A percentile compares a stretch with the other conserved stretches of the same genome.
phyloP scores from a whole-genome alignment of 2,329 filamentous ascomycete genomes.

The Arthrobotrys pseudoclavata region DNA sequence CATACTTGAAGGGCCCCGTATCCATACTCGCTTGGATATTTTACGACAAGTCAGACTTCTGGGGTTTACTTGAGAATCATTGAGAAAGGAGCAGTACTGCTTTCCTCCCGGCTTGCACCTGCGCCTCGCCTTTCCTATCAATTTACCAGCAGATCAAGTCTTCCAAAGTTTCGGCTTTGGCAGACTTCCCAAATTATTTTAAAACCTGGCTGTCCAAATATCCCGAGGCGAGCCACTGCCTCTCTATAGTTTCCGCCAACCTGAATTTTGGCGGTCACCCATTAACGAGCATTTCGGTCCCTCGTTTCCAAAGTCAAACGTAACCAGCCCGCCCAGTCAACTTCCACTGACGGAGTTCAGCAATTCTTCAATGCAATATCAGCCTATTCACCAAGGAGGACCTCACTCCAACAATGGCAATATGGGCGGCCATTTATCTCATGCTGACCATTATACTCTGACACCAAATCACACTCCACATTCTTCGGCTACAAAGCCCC shows the following conservation, averaged over 20 bases:
- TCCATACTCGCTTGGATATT: background rate
- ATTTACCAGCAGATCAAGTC: conserved; percentile 39
- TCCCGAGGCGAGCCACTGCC: conserved; percentile 58
- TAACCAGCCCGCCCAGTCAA: conserved; percentile 55
- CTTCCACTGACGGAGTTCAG: conserved; percentile 56
- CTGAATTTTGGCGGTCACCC: conserved; percentile 59
- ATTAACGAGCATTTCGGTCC: conserved; percentile 58
- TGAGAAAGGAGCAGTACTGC: conserved; percentile 23
- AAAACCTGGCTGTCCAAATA: conserved; percentile 61
- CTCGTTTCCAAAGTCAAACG: conserved; percentile 54
- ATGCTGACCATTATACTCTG: conserved; percentile 56
- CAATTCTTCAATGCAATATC: conserved; percentile 58
- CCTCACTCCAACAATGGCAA: conserved; percentile 56
- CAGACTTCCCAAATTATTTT: conserved; percentile 52
- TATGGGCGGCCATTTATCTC: conserved; percentile 54
- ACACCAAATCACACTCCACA: conserved; percentile 57
- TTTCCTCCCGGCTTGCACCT: conserved; percentile 48
- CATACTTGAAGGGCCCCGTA: conserved; percentile 10
- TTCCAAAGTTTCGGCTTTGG: conserved; percentile 61
- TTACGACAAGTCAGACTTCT: background rate
- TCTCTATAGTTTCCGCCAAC: conserved; percentile 59
- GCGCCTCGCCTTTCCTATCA: conserved; percentile 55
- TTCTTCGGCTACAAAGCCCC: conserved; percentile 55
- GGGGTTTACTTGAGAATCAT: conserved; percentile 4
- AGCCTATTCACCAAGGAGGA: conserved; percentile 53